Evolutionary conservation across 495 filamentous ascomycete species (phyloP).

Genomic region (Talaromyces adpressus): DNA sequence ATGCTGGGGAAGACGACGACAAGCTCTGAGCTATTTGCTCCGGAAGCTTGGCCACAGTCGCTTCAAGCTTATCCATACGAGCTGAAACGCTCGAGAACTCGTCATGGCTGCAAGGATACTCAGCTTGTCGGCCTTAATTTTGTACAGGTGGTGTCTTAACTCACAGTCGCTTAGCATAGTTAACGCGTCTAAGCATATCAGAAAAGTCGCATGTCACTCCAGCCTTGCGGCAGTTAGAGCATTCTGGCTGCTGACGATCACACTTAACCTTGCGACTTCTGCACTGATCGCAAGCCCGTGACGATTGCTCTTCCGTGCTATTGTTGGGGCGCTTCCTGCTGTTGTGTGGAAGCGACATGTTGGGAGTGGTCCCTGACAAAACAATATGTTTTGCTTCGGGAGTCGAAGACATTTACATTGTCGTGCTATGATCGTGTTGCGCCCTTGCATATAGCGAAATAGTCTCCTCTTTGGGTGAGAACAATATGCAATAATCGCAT

Average conservation of each 20-base stretch:
- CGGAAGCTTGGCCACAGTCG: neutral
- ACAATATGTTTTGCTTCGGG: neutral
- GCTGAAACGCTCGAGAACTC: neutral
- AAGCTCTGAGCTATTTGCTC: neutral
- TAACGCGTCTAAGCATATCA: neutral
- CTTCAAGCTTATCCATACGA: neutral
- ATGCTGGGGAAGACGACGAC: neutral
- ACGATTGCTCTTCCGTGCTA: neutral
- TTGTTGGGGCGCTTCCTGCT: neutral
- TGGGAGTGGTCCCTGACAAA: neutral
- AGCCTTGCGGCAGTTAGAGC: conserved; percentile 17
- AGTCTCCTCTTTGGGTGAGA: neutral
- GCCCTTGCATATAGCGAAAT: neutral
- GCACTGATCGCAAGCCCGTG: conserved; percentile 12
- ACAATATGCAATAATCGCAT: neutral
- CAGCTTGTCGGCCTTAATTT: neutral
- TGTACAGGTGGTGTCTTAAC: neutral
- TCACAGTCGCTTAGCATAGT: neutral
- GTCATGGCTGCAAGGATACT: neutral
- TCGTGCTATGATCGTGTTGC: neutral
- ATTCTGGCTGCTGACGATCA: conserved; percentile 24
- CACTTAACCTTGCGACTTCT: conserved; percentile 25
- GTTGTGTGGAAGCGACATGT: neutral
- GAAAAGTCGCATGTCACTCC: neutral
- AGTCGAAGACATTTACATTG: neutral